Percentiles rank a stretch among this genome's conserved stretches.
Evolutionary conservation across 495 filamentous ascomycete genomes (phyloP).

Genomic region (Corynascus novoguineensis): DNA sequence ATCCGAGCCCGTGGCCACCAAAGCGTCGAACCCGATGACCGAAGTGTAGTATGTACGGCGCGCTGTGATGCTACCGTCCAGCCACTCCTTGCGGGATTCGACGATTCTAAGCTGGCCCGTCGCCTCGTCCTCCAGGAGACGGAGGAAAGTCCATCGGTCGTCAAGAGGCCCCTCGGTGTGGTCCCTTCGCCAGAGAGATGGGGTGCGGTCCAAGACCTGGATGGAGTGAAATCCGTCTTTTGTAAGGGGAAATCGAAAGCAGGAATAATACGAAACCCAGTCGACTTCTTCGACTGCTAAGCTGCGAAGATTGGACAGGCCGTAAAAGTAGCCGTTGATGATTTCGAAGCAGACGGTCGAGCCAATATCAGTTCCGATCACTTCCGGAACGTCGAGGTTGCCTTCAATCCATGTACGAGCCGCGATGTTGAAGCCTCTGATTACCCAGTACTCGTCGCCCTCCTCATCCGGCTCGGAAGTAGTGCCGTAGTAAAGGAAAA

Average conservation of each 20-base stretch:
- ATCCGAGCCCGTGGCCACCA: neutral
- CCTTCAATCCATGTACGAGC: slow-evolving; percentile 28
- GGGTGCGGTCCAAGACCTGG: slow-evolving; percentile 32
- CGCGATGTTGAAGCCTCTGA: slow-evolving; percentile 50
- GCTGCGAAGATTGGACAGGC: slow-evolving; percentile 59
- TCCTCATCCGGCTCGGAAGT: slow-evolving; percentile 47
- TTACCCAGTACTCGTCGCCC: slow-evolving; percentile 56
- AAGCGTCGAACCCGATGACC: slow-evolving; percentile 44
- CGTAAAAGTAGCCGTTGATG: slow-evolving; percentile 63
- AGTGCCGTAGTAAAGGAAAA: slow-evolving; percentile 64
- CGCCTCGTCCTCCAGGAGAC: slow-evolving; percentile 57
- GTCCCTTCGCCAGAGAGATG: slow-evolving; percentile 58
- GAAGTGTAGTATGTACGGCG: slow-evolving; percentile 65
- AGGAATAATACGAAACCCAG: slow-evolving; percentile 68
- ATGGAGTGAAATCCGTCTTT: slow-evolving; percentile 27
- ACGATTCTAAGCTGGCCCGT: slow-evolving; percentile 57
- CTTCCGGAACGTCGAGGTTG: slow-evolving; percentile 45
- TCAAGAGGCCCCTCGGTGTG: slow-evolving; percentile 72
- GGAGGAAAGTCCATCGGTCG: slow-evolving; percentile 68
- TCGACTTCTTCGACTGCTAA: slow-evolving; percentile 61
- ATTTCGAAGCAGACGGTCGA: slow-evolving; percentile 69
- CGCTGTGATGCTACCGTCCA: slow-evolving; percentile 51
- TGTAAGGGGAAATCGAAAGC: slow-evolving; percentile 53
- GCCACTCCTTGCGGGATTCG: slow-evolving; percentile 70
- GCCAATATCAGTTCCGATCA: slow-evolving; percentile 60